Evolutionary conservation across 306 rosid species (phyloP).

Genomic region (Prunus armeniaca): DNA sequence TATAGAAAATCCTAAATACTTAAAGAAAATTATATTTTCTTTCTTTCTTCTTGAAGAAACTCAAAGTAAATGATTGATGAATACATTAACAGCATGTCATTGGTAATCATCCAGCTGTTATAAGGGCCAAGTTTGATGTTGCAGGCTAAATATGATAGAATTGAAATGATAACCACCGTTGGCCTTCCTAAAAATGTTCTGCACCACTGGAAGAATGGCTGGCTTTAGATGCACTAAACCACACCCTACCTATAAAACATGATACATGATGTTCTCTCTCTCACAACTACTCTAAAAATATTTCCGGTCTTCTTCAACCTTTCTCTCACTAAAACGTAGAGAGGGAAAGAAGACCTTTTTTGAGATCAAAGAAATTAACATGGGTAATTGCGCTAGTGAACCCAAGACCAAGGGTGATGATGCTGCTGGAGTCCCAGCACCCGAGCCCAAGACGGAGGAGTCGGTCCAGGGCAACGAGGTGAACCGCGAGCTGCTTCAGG

Average conservation of each 20-base stretch:
- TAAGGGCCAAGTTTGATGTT: neutral
- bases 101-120: neutral
- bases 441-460: slow-evolving; percentile 5
- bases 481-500: neutral
- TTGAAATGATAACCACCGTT: slow-evolving; percentile 3
- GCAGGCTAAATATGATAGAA: neutral
- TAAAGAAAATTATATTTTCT: neutral
- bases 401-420: slow-evolving; percentile 32
- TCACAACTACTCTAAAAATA: neutral
- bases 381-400: slow-evolving; percentile 32
- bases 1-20: neutral
- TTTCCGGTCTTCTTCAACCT: slow-evolving; percentile 22
- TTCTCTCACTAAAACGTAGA: slow-evolving; percentile 24
- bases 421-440: neutral
- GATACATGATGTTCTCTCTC: neutral
- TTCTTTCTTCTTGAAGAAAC: neutral
- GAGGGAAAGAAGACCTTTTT: slow-evolving; percentile 12
- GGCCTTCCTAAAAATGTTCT: slow-evolving; percentile 15
- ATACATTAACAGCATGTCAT: neutral
- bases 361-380: slow-evolving; percentile 1
- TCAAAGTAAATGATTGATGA: neutral
- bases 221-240: slow-evolving; percentile 2
- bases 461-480: neutral
- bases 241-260: neutral
- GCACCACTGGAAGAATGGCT: slow-evolving; percentile 19